Base-by-base conservation (phyloP, 495 filamentous ascomycete genomes). In the Hypoxylon cercidicola region DNA sequence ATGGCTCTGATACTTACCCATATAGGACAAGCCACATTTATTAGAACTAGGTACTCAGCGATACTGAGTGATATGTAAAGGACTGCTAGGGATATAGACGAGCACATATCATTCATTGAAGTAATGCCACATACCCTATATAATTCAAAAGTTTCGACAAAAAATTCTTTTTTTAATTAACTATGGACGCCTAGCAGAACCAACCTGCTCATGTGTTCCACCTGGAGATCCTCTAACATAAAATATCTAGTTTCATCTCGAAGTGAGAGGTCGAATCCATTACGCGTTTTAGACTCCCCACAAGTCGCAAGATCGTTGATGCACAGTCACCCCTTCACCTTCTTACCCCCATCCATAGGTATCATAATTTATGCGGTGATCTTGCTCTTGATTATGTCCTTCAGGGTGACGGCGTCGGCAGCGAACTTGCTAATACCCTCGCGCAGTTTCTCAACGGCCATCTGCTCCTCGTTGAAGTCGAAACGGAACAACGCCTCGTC, bases 351-450 rank as follows among this genome's bases (percentile, higher is more conserved):
- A 37, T 13, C 25, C 21, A 3, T 52, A 32, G 16, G 15, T 12
- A 32, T 52, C 5, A 10, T 13, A 58, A 45, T 63, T 55, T 74
- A 73, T 49, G 80, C 72, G 49, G 71, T 58, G 72, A 98, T 86
- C 89, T 97, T 97, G 75, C 86, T 77, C 85, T 87, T 87, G 74
- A 99, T 85, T 69, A 96, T 93, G 55, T 87, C 86, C 88, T 97
- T 98, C 60, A 99, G 89, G 51, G 91, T 94, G 61, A 91, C 84
- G 50, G 95, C 94, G 77, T 98, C 95, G 60, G 94, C 96, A 30
- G 96, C 93, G 76, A 99, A 99, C 80, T 96, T 97, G 82, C 91
- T 94, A 85, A 99, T 99, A 82, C 95, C 95, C 81, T 98, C 93
- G 44, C 92, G 88, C 63, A 99, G 87, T 89, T 99, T 99, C 88